Evolutionary conservation across 148 eudicot species (phyloP), one percentile per base, ranked within the genome.

Genomic region (Camellia granthamiana): DNA sequence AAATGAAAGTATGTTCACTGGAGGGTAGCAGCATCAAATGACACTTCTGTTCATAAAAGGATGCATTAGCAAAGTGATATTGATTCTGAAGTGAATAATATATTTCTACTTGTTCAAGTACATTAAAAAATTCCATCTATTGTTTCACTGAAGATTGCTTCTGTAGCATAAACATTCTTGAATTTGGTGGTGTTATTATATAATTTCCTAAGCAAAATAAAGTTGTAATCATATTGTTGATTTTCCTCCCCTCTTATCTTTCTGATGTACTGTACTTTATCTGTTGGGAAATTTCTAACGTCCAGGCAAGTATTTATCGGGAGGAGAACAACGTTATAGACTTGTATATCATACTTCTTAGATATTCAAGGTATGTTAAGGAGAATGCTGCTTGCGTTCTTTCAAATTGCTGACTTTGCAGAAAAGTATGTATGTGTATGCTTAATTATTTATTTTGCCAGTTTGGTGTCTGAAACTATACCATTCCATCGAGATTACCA

Each of bases 381-480:
- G 79, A 51, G 8, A n/a, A 5, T 69, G 77, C 55, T 54, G 55
- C 80, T 66, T 43, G 59, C 55, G 60, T 80, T 76, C 69, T 58
- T 79, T 69, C 60, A 65, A 58, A 47, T 79, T n/a, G 47, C 77
- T 30, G 59, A 14, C 55, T 44, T 65, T 61, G 19, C 63, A 65
- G 76, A 70, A 77, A 42, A 71, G 21, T 81, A 13, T 19, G 44
- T 23, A 58, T 77, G 14, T 52, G 64, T 80, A 23, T 81, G 75
- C 84, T 83, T 73, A 68, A 51, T 18, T 80, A 55, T 82, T 73
- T 14, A 54, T 80, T 79, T 77, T 77, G 58, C 80, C 87, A 95
- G 99, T 86, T 90, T 95, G 94, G 93, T 95, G 80, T 88, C 92
- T 65, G 99, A 95, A 87, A 93, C 99, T 6, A 95, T 95, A 84